Evolutionary conservation across 2,329 filamentous ascomycete genomes (phyloP), one percentile per base, ranked within the genome.

Genomic region (Thermothelomyces thermophilus): DNA sequence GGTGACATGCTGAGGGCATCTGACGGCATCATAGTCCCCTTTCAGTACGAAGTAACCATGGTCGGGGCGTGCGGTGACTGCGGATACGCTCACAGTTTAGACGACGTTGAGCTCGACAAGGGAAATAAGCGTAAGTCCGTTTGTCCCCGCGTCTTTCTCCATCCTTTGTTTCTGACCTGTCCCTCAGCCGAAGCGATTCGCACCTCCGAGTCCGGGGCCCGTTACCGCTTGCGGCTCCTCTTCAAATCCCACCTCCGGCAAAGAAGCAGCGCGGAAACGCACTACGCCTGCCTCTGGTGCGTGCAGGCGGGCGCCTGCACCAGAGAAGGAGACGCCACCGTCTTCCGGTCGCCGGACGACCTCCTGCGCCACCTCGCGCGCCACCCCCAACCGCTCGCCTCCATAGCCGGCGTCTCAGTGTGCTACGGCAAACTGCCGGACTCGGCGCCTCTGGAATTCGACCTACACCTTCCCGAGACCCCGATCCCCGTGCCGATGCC

Each of bases 201-300:
- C 24, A 54, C 54, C 22, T 65, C 64, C 19, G 58, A 49, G 9
- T 51, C 56, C 5, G 68, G 67, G 2, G 60, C 69, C 4, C 58
- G 62, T 1, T 72, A 69, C 56, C 69, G 70, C 5, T 60, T 69
- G 13, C 66, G 70, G 0, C 64, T 73, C 22, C 62, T 72, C 10
- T 70, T 68, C 59, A 73, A 73, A 47, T 71, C 67, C 13, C 70
- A 73, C 47, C 52, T 73, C 3, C 48, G 60, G n/a, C 63, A 61
- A 11, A 58, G 52, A 5, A 58, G 58, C 14, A 58, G 65, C 30
- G 56, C 62, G 30, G 63, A 67, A 22, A 61, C 63, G 44, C 58
- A 64, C 40, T 71, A 68, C 48, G 69, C 62, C 4, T 71, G 70
- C 44, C 56, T 72, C 1, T 72, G 69, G 53, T 72, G 69, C 50